phyloP scores from a whole-genome alignment of 768 basidiomycete genomes.

The Serendipita sp. region DNA sequence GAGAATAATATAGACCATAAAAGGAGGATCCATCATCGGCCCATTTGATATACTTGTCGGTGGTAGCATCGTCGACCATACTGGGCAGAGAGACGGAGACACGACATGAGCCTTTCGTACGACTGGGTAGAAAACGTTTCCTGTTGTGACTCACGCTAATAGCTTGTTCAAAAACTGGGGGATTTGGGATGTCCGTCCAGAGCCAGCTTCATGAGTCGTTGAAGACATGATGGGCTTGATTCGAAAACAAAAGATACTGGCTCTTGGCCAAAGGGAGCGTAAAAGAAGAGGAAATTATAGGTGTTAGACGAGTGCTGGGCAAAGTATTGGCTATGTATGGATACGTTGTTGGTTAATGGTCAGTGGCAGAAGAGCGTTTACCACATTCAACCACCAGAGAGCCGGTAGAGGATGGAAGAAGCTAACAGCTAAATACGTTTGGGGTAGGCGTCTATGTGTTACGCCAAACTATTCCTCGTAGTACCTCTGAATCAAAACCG shows the following conservation, averaged over 20 bases:
- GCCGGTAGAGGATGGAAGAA: too few species aligned
- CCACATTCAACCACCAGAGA: too few species aligned
- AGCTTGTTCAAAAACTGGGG: slow-evolving; percentile 89
- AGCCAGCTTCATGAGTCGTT: neutral
- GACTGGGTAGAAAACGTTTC: slow-evolving; percentile 11
- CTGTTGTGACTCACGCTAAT: slow-evolving; percentile 50
- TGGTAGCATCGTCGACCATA: slow-evolving; percentile 79
- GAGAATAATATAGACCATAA: slow-evolving; percentile 40
- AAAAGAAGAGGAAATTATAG: neutral
- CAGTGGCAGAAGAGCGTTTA: too few species aligned
- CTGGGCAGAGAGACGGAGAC: slow-evolving; percentile 24
- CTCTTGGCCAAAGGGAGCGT: neutral
- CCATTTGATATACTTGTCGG: slow-evolving; percentile 81
- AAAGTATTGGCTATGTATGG: too few species aligned
- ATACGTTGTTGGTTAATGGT: too few species aligned
- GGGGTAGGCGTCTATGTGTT: too few species aligned
- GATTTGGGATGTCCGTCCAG: slow-evolving; percentile 24
- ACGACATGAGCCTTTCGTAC: slow-evolving; percentile 8
- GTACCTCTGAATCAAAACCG: too few species aligned
- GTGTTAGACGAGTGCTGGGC: too few species aligned
- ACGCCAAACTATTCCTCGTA: too few species aligned
- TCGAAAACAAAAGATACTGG: neutral
- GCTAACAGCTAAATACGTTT: too few species aligned
- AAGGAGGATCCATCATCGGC: slow-evolving; percentile 83
- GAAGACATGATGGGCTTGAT: neutral